phyloP scores from a whole-genome alignment of 164 flowering plant genomes.

The Vitis amurensis region DNA sequence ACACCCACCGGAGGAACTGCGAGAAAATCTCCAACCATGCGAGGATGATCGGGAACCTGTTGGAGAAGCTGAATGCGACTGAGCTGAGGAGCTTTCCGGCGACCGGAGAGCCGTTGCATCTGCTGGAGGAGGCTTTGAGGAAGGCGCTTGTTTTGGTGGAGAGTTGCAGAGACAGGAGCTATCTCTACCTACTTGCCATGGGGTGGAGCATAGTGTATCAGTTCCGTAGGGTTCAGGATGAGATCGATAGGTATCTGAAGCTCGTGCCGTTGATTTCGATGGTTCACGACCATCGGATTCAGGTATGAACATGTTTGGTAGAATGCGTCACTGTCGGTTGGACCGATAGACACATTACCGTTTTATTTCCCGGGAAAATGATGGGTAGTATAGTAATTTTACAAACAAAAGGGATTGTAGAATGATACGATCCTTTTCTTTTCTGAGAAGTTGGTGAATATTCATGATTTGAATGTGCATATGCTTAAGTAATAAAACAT shows the following conservation, averaged over 20 bases:
- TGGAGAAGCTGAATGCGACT: conserved; percentile 38
- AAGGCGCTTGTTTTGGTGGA: conserved; percentile 27
- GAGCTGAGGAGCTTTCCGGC: conserved; percentile 34
- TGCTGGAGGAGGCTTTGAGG: conserved; percentile 35
- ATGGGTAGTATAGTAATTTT: background rate
- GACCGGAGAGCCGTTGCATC: conserved; percentile 37
- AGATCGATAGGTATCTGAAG: conserved; percentile 43
- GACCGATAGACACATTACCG: too few species aligned
- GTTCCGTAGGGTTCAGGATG: conserved; percentile 36
- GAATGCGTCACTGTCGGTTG: too few species aligned
- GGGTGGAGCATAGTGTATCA: conserved; percentile 54
- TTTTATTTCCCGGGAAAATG: background rate
- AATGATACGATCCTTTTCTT: too few species aligned
- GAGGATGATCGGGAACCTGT: conserved; percentile 36
- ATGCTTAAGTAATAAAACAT: too few species aligned
- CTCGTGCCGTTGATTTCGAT: conserved; percentile 39
- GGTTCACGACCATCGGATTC: conserved; percentile 32
- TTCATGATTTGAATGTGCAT: too few species aligned
- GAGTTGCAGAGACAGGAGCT: conserved; percentile 43
- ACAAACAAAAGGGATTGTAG: too few species aligned
- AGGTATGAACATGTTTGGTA: conserved; percentile 17
- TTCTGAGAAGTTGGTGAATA: too few species aligned
- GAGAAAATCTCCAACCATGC: conserved; percentile 37
- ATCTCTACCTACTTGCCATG: conserved; percentile 46
- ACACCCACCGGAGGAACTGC: conserved; percentile 42